phyloP scores from a whole-genome alignment of 352 stramenopile genomes.

The Phytophthora citricola region DNA sequence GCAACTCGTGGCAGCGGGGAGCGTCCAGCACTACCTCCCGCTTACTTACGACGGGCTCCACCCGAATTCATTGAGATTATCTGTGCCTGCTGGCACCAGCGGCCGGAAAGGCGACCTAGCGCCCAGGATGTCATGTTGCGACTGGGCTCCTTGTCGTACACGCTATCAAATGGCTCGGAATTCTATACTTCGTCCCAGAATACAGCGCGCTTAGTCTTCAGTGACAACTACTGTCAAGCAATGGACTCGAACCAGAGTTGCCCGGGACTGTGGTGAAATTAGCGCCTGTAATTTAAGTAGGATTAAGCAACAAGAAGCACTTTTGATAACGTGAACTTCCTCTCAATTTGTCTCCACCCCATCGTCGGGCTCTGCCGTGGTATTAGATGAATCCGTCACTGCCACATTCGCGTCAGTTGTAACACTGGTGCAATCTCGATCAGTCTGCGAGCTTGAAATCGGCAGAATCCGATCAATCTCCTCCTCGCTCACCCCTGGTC shows the following conservation, averaged over 20 bases:
- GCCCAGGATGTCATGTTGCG: conserved; percentile 76
- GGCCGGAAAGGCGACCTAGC: conserved; percentile 51
- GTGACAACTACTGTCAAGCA: conserved; percentile 76
- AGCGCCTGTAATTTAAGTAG: conserved; percentile 24
- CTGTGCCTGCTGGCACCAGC: conserved; percentile 66
- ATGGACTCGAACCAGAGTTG: conserved; percentile 71
- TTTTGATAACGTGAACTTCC: no score
- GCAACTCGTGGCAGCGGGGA: conserved; percentile 58
- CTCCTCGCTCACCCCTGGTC: conserved; percentile 52
- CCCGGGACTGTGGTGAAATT: conserved; percentile 32
- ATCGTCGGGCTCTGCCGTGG: no score
- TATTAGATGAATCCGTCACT: no score
- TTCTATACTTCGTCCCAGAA: conserved; percentile 41
- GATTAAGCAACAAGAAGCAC: background rate
- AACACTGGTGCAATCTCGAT: no score
- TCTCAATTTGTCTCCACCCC: no score
- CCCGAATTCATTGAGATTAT: conserved; percentile 75
- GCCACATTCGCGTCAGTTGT: no score
- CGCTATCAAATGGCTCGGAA: conserved; percentile 45
- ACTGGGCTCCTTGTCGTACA: conserved; percentile 67
- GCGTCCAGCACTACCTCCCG: conserved; percentile 55
- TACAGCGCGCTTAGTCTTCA: conserved; percentile 64
- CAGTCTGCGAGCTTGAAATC: conserved; percentile 11
- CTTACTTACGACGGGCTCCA: conserved; percentile 55
- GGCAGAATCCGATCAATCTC: conserved; percentile 69